Evolutionary conservation across 495 filamentous ascomycete genomes (phyloP).

Genomic region (Cercophora scortea): DNA sequence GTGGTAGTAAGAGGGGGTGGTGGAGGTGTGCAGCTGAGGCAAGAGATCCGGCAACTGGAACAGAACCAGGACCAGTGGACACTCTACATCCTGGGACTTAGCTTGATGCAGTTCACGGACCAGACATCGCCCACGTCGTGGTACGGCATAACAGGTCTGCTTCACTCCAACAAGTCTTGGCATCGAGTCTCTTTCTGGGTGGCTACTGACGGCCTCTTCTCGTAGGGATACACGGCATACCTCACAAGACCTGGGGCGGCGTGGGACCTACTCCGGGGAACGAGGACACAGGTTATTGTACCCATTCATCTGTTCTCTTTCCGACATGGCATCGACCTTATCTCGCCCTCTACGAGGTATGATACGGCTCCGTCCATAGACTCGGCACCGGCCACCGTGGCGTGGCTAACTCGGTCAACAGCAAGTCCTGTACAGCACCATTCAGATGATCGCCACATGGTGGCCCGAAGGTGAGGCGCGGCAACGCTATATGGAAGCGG

Average conservation of each 20-base stretch:
- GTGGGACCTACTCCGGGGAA: slow-evolving; percentile 41
- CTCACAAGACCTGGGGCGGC: slow-evolving; percentile 48
- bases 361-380: not conserved
- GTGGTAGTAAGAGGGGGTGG: slow-evolving; percentile 12
- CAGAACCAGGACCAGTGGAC: slow-evolving; percentile 50
- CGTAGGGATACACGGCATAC: slow-evolving; percentile 58
- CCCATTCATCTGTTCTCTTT: slow-evolving; percentile 58
- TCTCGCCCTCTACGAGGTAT: slow-evolving; percentile 58
- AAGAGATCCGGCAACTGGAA: slow-evolving; percentile 51
- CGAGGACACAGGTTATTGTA: slow-evolving; percentile 52
- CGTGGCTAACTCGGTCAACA: slow-evolving; percentile 13
- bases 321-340: slow-evolving; percentile 68
- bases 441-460: slow-evolving; percentile 42
- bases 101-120: slow-evolving; percentile 44
- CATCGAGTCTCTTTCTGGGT: not conserved
- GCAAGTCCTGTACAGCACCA: slow-evolving; percentile 49
- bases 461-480: slow-evolving; percentile 40
- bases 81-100: slow-evolving; percentile 49
- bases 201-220: not conserved
- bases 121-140: slow-evolving; percentile 47
- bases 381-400: not conserved
- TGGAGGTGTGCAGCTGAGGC: slow-evolving; percentile 15
- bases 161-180: not conserved
- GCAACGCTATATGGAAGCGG: slow-evolving; percentile 41
- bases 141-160: slow-evolving; percentile 46